phyloP scores from a whole-genome alignment of 2,329 filamentous ascomycete genomes.

The Aspergillus fischeri region DNA sequence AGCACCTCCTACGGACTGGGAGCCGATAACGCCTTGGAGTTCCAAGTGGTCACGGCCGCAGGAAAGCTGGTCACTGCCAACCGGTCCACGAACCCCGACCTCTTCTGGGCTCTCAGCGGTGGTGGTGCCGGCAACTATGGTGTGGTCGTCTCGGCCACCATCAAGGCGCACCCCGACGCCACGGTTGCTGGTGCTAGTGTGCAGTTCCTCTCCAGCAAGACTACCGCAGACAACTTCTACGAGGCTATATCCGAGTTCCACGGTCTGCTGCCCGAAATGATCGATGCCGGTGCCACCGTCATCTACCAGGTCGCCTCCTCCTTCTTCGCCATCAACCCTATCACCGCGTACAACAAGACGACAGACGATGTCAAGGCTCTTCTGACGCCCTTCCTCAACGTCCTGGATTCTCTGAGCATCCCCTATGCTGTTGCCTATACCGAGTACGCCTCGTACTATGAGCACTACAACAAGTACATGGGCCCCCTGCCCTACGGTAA shows the following conservation, averaged over 20 bases:
- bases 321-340: slow-evolving; percentile 44
- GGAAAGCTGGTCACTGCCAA: slow-evolving; percentile 49
- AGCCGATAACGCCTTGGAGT: slow-evolving; percentile 56
- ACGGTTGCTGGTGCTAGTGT: slow-evolving; percentile 44
- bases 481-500: slow-evolving; percentile 27
- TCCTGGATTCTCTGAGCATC: slow-evolving; percentile 37
- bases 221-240: slow-evolving; percentile 48
- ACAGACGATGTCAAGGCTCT: slow-evolving; percentile 42
- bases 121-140: slow-evolving; percentile 59
- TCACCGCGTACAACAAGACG: slow-evolving; percentile 49
- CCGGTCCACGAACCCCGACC: slow-evolving; percentile 47
- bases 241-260: slow-evolving; percentile 48
- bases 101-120: slow-evolving; percentile 61
- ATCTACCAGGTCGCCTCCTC: slow-evolving; percentile 50
- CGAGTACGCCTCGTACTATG: slow-evolving; percentile 31
- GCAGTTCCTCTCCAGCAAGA: slow-evolving; percentile 33
- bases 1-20: slow-evolving; percentile 53
- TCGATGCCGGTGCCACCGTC: slow-evolving; percentile 48
- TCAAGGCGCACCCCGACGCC: slow-evolving; percentile 47
- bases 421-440: slow-evolving; percentile 26
- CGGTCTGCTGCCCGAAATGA: slow-evolving; percentile 47
- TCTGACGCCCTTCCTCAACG: slow-evolving; percentile 42
- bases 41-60: slow-evolving; percentile 50
- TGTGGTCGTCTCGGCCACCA: slow-evolving; percentile 54
- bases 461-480: slow-evolving; percentile 32